Evolutionary conservation across 768 basidiomycete genomes (phyloP), one percentile per base, ranked within the genome.

Genomic region (Clathrus columnatus): DNA sequence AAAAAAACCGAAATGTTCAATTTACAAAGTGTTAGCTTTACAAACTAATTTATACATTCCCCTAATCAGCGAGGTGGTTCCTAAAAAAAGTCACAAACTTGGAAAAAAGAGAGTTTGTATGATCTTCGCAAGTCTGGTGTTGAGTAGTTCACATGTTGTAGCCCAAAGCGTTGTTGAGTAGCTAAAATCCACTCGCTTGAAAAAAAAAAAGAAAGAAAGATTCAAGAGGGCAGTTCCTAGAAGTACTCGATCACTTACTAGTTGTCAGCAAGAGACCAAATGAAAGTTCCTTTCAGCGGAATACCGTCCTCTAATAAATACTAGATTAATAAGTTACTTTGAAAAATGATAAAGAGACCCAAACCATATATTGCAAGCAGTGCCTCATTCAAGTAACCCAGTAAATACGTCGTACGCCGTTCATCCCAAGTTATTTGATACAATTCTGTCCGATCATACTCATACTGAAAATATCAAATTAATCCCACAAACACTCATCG

Each of bases 371-470:
- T 78, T 2, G 76, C 68, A 8, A 73, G 67, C 7, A 80, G 68
- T 10, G 75, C 69, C 58, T 79, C 75, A 17, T 75, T 75, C 28
- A 79, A 71, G 59, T 77, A 78, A 3, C 74, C 75, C 72, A 77
- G 70, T 54, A 67, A 74, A 58, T 78, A 78, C 57, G 75, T 50
- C 11, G 50, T 30, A 17, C 50, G 50, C 23, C 75, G 72, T 41
- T 16, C 45, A 26, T 23, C 53, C 42, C 21, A 41, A 29, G 48
- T 58, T n/a, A 51, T 27, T 27, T 50, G 50, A 44, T 18, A 20
- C 27, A 49, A n/a, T 20, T 44, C 32, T 18, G 42, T 4, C 20
- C 5, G 36, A 32, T 7, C 24, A 21, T 29, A 23, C 32, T 28
- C 20, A 41, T 43, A 7, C 27, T 23, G 2, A 43, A 43, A 44